These are phyloP conservation scores for Scheffersomyces titani DNA, from an alignment of 1,139 yeast genomes.

Conservation along the genomic window DNA sequence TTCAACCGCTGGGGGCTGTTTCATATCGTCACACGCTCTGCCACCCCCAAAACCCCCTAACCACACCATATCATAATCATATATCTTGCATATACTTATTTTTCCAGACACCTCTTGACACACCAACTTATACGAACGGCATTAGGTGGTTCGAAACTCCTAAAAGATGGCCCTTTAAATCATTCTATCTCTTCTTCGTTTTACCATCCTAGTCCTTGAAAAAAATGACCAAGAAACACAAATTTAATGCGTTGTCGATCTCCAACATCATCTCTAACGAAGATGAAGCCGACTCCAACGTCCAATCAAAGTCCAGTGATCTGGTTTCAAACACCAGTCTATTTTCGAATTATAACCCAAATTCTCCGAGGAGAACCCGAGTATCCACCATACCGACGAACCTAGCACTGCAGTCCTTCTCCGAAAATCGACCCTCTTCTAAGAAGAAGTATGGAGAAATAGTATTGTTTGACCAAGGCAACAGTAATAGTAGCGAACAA, in stretches of 20 bases:
- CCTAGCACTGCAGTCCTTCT: neutral
- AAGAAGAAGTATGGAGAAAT: neutral
- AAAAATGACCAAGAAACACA: neutral
- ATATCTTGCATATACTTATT: neutral
- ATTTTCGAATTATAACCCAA: neutral
- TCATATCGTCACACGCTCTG: too few relatives aligned
- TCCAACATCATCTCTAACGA: constrained; percentile 2
- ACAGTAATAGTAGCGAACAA: neutral
- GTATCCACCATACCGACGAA: neutral
- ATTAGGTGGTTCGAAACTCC: neutral
- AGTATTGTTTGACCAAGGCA: neutral
- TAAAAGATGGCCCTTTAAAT: neutral
- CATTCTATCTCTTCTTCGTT: neutral
- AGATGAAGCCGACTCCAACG: constrained; percentile 1
- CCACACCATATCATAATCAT: neutral
- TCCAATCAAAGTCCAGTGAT: neutral
- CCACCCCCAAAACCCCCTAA: neutral
- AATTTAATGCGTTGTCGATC: constrained; percentile 1
- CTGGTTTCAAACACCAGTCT: neutral
- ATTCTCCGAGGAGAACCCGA: neutral
- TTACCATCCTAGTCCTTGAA: neutral
- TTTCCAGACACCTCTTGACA: neutral
- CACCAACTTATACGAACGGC: neutral
- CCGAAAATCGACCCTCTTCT: neutral
- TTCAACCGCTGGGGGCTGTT: neutral